Evolutionary conservation across 1,284 basidiomycete genomes (phyloP).

Genomic region (Austroboletus rostrupii): DNA sequence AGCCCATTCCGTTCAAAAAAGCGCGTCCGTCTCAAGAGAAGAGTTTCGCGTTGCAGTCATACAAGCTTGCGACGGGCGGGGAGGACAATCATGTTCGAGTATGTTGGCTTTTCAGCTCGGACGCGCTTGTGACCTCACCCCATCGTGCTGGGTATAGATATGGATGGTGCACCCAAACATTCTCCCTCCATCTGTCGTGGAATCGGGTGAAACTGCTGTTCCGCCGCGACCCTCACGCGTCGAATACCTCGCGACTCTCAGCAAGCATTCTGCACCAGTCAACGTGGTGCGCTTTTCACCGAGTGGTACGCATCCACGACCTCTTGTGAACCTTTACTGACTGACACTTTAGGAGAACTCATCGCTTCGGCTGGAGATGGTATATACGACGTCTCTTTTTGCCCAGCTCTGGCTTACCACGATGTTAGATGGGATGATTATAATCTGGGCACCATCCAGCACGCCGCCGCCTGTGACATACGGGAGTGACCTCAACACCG

Average conservation of each 20-base stretch:
- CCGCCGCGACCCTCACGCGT: slow-evolving; percentile 77
- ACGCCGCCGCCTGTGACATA: slow-evolving; percentile 69
- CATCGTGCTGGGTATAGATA: slow-evolving; percentile 46
- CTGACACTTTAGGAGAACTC: slow-evolving; percentile 60
- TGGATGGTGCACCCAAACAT: slow-evolving; percentile 96
- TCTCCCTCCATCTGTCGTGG: slow-evolving; percentile 61
- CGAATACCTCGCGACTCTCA: slow-evolving; percentile 93
- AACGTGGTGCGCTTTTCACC: slow-evolving; percentile 97
- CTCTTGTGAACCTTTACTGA: background rate
- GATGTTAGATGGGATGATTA: slow-evolving; percentile 86
- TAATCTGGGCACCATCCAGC: slow-evolving; percentile 88
- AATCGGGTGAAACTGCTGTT: slow-evolving; percentile 40
- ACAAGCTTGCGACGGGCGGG: slow-evolving; percentile 91
- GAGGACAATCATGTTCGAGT: slow-evolving; percentile 97
- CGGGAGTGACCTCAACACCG: slow-evolving; percentile 68
- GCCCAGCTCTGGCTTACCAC: slow-evolving; percentile 6
- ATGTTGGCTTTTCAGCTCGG: slow-evolving; percentile 33
- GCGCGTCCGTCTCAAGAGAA: slow-evolving; percentile 66
- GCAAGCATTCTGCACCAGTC: slow-evolving; percentile 90
- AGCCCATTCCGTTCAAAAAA: slow-evolving; percentile 73
- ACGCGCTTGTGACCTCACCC: slow-evolving; percentile 11
- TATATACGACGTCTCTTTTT: slow-evolving; percentile 41
- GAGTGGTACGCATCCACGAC: slow-evolving; percentile 58
- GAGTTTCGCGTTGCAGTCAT: slow-evolving; percentile 61
- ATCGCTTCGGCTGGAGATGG: slow-evolving; percentile 95